Base-by-base conservation (phyloP, 192 early-diverging fungal species). In the Coemansia sp. region DNA sequence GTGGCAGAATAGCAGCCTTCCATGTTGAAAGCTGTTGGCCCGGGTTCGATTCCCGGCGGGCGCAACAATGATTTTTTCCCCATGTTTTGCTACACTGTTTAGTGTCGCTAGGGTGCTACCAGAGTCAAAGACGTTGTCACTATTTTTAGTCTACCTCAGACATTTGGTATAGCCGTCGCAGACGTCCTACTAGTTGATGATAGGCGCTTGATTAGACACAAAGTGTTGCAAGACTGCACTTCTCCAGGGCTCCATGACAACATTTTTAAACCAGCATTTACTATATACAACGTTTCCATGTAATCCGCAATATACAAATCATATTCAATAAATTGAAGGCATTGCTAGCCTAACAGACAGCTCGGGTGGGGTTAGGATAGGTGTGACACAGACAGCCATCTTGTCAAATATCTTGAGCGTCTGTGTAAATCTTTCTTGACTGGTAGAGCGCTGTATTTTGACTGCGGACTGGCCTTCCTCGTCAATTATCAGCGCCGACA, bases 341-440 rank as follows among this genome's bases (percentile, higher is more conserved):
- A 73, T 67, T 42, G 51, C 63, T 41, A 65, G 66, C 17, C 34
- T 63, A 7, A 68, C 29, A 2, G 42, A 46, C 15, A 75, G 29
- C 1, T 60, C 50, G 12, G 73, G 73, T 14, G 67, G 73, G 2
- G 46, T 68, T 4, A 48, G 19, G 0, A 7, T 39, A 4, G 78
- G 67, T 17, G 59, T 25, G 4, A 80, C 38, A 25, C 66, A 72
- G 11, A 98, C 93, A 44, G 87, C 85, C 11, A 97, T 90, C 74
- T 90, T 90, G 69, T 87, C 77, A 79, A 98, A 98, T 17, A 97
- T 76, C 59, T 88, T 85, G 7, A 97, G 85, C 39, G 67, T 83
- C 6, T 86, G 67, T 25, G 71, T 80, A 15, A 79, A 62, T 10
- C 57, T 61, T 39, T 85, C 83, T 5, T 68, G 70, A 41, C 57